Evolutionary conservation across 768 basidiomycete genomes (phyloP).

Genomic region (Royoungia palumana): DNA sequence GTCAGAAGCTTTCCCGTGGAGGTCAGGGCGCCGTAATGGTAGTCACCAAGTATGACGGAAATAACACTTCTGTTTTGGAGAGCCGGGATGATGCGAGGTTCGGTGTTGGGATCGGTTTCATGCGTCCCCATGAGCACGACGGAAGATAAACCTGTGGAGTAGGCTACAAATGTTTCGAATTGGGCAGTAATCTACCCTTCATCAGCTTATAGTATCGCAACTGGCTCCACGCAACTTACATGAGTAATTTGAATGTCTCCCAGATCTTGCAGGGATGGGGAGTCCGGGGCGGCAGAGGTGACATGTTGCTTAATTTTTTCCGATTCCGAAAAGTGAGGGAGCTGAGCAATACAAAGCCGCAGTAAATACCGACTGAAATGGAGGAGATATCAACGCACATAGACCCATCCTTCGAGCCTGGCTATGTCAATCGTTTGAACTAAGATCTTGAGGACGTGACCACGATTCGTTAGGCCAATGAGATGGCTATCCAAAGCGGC

Average conservation of each 20-base stretch:
- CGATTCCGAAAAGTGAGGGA: slow-evolving; percentile 70
- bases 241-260: slow-evolving; percentile 67
- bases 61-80: slow-evolving; percentile 80
- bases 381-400: slow-evolving; percentile 46
- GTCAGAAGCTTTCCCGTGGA: slow-evolving; percentile 70
- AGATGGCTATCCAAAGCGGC: slow-evolving; percentile 73
- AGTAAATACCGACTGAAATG: not conserved
- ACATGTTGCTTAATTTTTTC: slow-evolving; percentile 45
- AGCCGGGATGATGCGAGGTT: slow-evolving; percentile 63
- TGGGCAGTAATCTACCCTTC: slow-evolving; percentile 72
- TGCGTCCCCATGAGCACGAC: slow-evolving; percentile 69
- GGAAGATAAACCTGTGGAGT: slow-evolving; percentile 69
- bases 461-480: slow-evolving; percentile 75
- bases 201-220: slow-evolving; percentile 1
- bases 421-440: slow-evolving; percentile 41
- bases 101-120: slow-evolving; percentile 38
- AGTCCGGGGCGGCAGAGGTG: slow-evolving; percentile 38
- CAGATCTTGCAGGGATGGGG: slow-evolving; percentile 43
- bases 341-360: slow-evolving; percentile 38
- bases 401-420: slow-evolving; percentile 57
- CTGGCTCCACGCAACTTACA: slow-evolving; percentile 43
- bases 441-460: slow-evolving; percentile 68
- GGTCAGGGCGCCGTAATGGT: slow-evolving; percentile 86
- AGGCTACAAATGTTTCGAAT: slow-evolving; percentile 77
- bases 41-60: slow-evolving; percentile 88